These are phyloP conservation scores for Boletus bicolor DNA, from an alignment of 768 basidiomycete genomes.

Conservation along the genomic window DNA sequence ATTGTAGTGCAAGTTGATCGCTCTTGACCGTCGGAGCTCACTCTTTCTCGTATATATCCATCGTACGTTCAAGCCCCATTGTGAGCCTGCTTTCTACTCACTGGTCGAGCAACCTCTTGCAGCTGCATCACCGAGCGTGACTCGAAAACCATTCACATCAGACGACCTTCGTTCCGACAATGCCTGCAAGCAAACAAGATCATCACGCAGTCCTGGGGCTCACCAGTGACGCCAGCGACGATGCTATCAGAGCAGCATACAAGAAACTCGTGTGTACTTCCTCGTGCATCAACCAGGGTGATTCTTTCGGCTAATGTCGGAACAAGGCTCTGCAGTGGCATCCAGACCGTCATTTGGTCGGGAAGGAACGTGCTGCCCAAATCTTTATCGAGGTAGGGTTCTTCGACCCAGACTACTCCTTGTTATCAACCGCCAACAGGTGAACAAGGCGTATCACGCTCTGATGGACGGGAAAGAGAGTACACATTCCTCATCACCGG, in stretches of 20 bases:
- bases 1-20: conserved; percentile 19
- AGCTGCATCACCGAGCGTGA: conserved; percentile 11
- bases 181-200: conserved; percentile 28
- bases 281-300: conserved; percentile 18
- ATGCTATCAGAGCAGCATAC: conserved; percentile 59
- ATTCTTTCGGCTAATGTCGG: conserved; percentile 18
- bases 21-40: conserved; percentile 23
- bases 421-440: conserved; percentile 30
- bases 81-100: conserved; percentile 8
- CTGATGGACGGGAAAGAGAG: conserved; percentile 44
- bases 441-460: conserved; percentile 54
- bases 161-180: conserved; percentile 20
- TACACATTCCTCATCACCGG: conserved; percentile 26
- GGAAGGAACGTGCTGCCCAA: conserved; percentile 50
- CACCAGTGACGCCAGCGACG: conserved; percentile 41
- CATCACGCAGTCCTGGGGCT: conserved; percentile 47
- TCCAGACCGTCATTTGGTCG: conserved; percentile 55
- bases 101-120: conserved; percentile 1
- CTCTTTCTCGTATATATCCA: conserved; percentile 28
- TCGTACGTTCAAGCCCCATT: conserved; percentile 13
- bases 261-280: conserved; percentile 50
- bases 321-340: conserved; percentile 62
- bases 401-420: neutral
- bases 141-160: conserved; percentile 9
- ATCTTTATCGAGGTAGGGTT: conserved; percentile 55